Evolutionary conservation across 306 rosid genomes (phyloP), one percentile per base, ranked within the genome.

Genomic region (Betula pendula): DNA sequence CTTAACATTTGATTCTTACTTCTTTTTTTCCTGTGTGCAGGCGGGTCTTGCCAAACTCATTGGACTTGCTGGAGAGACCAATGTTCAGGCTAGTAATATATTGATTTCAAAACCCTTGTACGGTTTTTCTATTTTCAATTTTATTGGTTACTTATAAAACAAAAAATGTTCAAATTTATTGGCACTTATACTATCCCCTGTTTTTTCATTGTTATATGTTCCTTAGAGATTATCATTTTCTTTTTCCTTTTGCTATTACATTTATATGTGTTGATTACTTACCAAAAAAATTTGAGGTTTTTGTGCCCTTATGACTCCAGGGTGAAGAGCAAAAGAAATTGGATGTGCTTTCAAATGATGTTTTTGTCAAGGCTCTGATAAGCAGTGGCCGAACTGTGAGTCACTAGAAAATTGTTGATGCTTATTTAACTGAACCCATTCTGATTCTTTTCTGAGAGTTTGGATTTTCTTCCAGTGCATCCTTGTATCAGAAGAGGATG

Each of bases 61-160:
- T 78, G 99, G 99, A 79, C 97, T 92, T 77, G 99, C 99, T 48
- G 99, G 99, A 77, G 99, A 92, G 85, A 94, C 98, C 73, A 94
- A 94, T 81, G 87, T 94, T 59, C 98, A 94, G 98, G 98, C 55
- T 84, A 83, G 31, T 73, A 75, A 45, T 12, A 53, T 43, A 58
- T 72, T 14, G 2, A 40, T 81, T 70, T 19, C 0, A 4, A 59
- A 24, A 45, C 2, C 35, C 29, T 51, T 20, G 17, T 13, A 7
- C 58, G 62, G 75, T 58, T 74, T n/a, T 77, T 40, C 38, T 67
- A 53, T 70, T 71, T n/a, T 27, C 25, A 13, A 33, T 48, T 70
- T 17, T 50, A 31, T 48, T 55, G 53, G 25, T 35, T 35, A 35
- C 40, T 35, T 35, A 35, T 35, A 0, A 35, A 35, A 35, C 3